phyloP scores from a whole-genome alignment of 805 yeast genomes.

The Wickerhamomyces chaumierensis region DNA sequence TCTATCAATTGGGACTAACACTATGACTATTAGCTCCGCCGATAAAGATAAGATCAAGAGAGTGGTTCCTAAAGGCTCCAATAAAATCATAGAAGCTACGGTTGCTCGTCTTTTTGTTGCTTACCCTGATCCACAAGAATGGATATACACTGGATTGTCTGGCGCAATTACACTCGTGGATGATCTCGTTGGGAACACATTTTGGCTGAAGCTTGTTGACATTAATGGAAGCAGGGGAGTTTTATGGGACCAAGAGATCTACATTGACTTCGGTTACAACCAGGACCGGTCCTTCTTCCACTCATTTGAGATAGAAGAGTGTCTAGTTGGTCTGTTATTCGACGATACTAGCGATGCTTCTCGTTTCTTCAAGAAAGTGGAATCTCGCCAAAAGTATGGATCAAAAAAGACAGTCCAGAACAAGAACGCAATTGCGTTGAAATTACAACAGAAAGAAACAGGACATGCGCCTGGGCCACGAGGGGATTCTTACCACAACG shows the following conservation, averaged over 20 bases:
- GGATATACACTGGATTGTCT: constrained; percentile 81
- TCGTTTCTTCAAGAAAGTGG: constrained; percentile 71
- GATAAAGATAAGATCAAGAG: constrained; percentile 89
- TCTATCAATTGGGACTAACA: no score
- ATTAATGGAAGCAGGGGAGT: constrained; percentile 76
- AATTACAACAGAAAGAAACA: constrained; percentile 31
- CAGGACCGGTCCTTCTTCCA: constrained; percentile 95
- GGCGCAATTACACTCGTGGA: constrained; percentile 87
- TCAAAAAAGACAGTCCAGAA: constrained; percentile 78
- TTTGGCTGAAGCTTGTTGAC: constrained; percentile 83
- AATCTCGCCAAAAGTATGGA: constrained; percentile 68
- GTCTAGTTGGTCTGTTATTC: constrained; percentile 76
- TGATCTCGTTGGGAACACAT: constrained; percentile 90
- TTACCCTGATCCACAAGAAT: constrained; percentile 66
- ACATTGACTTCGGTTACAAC: constrained; percentile 75
- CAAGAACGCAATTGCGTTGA: constrained; percentile 78
- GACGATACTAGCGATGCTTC: constrained; percentile 85
- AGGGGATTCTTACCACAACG: constrained; percentile 18
- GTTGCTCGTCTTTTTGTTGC: constrained; percentile 87
- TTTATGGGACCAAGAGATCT: constrained; percentile 94
- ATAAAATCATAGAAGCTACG: constrained; percentile 82
- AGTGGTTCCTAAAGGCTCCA: constrained; percentile 77
- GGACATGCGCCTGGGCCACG: constrained; percentile 20
- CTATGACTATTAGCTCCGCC: constrained; percentile 28
- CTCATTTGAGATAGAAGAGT: constrained; percentile 86